A percentile compares a stretch with the other conserved stretches of the same genome.
Evolutionary conservation across 2,329 filamentous ascomycete species (phyloP).

Genomic region (Apiospora phragmitis): DNA sequence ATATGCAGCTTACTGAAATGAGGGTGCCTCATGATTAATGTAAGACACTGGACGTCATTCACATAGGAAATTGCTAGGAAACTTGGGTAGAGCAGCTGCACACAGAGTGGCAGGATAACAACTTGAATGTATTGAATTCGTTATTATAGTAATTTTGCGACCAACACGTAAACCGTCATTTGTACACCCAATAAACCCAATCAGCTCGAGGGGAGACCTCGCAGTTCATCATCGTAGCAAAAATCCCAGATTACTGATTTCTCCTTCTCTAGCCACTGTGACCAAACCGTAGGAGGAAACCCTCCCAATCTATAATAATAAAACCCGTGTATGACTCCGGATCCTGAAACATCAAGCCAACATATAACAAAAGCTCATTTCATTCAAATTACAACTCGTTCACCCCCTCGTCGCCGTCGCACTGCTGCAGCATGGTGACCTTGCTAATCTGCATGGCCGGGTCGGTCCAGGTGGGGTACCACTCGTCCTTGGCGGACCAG

Average conservation of each 20-base stretch:
- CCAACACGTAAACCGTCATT: background rate
- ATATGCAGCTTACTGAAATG: background rate
- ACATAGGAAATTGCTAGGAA: no score
- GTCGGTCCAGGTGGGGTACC: conserved; percentile 71
- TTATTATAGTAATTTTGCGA: background rate
- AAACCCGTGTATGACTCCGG: background rate
- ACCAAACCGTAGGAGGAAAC: background rate
- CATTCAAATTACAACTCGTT: background rate
- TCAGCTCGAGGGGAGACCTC: background rate
- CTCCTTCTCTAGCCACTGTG: background rate
- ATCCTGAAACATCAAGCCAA: background rate
- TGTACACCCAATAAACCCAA: background rate
- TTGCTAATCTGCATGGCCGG: conserved; percentile 69
- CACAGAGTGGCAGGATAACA: no score
- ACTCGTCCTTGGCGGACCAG: conserved; percentile 66
- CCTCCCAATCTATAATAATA: background rate
- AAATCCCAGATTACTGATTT: background rate
- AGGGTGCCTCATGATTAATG: background rate
- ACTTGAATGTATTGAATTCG: background rate
- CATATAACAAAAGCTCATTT: background rate
- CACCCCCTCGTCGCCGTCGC: conserved; percentile 56
- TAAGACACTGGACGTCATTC: background rate
- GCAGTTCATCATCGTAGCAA: background rate
- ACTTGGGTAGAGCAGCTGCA: no score
- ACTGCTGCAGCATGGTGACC: conserved; percentile 72